Evolutionary conservation across 164 flowering plant genomes (phyloP), one percentile per base, ranked within the genome.

Genomic region (Vitis riparia): DNA sequence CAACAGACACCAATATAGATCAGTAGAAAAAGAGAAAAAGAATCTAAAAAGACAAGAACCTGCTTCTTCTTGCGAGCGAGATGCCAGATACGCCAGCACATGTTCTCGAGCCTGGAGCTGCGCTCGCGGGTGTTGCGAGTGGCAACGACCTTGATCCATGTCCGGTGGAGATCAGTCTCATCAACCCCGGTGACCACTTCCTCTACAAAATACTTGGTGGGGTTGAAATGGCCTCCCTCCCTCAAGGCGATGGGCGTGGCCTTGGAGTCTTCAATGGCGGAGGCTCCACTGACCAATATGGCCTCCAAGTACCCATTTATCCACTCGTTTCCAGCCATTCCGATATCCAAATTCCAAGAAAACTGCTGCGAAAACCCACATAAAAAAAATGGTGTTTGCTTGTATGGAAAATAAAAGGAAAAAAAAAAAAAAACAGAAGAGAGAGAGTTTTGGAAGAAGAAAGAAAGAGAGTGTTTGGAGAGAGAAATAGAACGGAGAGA

Each of bases 1-100:
- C 44, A 37, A 55, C 60, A 60, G 16, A 61, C 19, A 30, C n/a
- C 52, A 17, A 61, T 14, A 69, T 8, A 61, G 11, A 49, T 23
- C 6, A 15, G 4, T 44, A n/a, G 13, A 44, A 32, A 27, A n/a
- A 67, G 23, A 57, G 37, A 73, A 13, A 32, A 17, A 64, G 23
- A 64, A 11, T 14, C 44, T 8, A 32, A 51, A 9, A 32, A 55
- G 58, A 27, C 0, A 64, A 13, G 32, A 3, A 89, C 96, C 91
- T 91, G 96, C 68, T 87, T 91, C 85, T 89, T 82, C 82, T 88
- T 85, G 29, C 96, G 87, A 11, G 99, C 79, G 27, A 94, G 99
- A 70, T 94, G 99, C 99, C 99, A 94, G 61, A 94, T 91, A 17
- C 99, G 82, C 99, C 99, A 94, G 68, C 99, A 94, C 97, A 91